These are phyloP conservation scores for Pouteria glomerata DNA, from an alignment of 148 eudicot genomes.

Conservation along the genomic window DNA sequence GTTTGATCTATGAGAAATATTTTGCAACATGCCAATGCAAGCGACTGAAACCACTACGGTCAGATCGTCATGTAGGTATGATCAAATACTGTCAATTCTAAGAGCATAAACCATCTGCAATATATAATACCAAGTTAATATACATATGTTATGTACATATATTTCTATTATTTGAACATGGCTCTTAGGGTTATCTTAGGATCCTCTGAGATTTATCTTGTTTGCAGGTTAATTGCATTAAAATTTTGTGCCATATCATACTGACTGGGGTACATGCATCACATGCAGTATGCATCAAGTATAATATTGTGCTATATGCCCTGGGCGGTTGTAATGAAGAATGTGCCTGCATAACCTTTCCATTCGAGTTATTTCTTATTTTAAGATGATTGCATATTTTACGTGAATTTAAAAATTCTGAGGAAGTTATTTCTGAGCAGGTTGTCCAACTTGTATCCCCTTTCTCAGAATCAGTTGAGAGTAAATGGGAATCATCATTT, in stretches of 20 bases:
- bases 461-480: neutral
- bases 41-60: neutral
- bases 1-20: neutral
- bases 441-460: neutral
- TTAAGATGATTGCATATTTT: no score
- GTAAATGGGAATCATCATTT: neutral
- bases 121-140: neutral
- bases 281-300: neutral
- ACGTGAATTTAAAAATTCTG: no score
- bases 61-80: neutral
- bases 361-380: no score
- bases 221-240: neutral
- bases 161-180: neutral
- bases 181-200: no score
- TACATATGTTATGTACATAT: neutral
- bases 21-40: neutral
- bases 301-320: no score
- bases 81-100: neutral
- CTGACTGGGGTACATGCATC: neutral
- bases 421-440: neutral
- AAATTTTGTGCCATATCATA: neutral
- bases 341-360: no score
- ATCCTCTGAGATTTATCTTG: neutral
- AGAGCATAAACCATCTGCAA: neutral
- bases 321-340: no score